Evolutionary conservation across 1,284 basidiomycete genomes (phyloP).

Genomic region (Puccinia triticina): DNA sequence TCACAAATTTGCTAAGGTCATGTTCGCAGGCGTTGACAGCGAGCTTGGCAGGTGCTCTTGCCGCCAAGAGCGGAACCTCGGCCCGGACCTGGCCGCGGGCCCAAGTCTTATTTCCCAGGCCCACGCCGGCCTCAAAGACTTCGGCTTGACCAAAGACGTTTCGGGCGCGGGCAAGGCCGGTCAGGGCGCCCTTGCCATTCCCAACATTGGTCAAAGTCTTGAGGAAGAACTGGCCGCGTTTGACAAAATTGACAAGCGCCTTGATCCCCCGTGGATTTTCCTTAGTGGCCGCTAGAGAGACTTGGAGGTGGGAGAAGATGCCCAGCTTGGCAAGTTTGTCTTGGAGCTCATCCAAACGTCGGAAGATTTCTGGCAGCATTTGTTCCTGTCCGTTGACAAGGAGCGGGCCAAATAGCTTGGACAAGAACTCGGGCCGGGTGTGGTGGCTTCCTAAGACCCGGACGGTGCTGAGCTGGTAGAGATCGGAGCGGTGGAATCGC

Average conservation of each 20-base stretch:
- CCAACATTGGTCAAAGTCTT: conserved; percentile 90
- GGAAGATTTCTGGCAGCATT: conserved; percentile 69
- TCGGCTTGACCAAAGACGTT: conserved; percentile 94
- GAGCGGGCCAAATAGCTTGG: conserved; percentile 73
- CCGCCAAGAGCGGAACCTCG: conserved; percentile 66
- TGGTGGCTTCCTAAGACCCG: conserved; percentile 75
- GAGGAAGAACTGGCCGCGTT: conserved; percentile 76
- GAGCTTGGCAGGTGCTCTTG: conserved; percentile 67
- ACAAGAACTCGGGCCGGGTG: conserved; percentile 79
- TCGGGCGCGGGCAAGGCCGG: conserved; percentile 74
- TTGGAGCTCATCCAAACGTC: conserved; percentile 70
- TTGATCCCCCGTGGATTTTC: conserved; percentile 77
- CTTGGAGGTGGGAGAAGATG: conserved; percentile 73
- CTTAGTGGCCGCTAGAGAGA: conserved; percentile 71
- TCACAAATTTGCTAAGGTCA: conserved; percentile 73
- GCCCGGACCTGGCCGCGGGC: conserved; percentile 73
- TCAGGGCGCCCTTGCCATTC: conserved; percentile 88
- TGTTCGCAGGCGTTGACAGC: conserved; percentile 69
- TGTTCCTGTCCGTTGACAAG: conserved; percentile 60
- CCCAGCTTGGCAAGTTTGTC: conserved; percentile 71
- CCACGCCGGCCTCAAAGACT: conserved; percentile 77
- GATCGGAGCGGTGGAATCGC: conserved; percentile 36
- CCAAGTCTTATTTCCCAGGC: conserved; percentile 84
- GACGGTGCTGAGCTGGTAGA: conserved; percentile 68
- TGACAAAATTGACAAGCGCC: conserved; percentile 75